phyloP scores from a whole-genome alignment of 1,284 basidiomycete genomes.

The Anthracocystis panici-leucophaei region DNA sequence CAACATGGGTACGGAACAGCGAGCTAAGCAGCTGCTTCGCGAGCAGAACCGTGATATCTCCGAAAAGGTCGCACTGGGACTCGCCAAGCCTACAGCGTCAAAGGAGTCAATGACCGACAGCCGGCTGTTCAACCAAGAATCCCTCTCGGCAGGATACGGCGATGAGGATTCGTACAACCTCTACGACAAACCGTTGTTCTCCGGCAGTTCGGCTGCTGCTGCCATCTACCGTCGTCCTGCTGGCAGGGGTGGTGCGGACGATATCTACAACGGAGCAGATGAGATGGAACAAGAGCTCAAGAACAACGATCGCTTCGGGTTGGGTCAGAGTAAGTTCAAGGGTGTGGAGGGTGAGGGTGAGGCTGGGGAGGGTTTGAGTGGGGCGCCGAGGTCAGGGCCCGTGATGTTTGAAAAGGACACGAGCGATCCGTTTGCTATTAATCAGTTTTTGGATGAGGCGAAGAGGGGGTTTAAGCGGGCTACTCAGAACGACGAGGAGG shows the following conservation, averaged over 20 bases:
- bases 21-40: conserved; percentile 92
- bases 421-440: conserved; percentile 94
- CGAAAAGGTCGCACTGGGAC: conserved; percentile 96
- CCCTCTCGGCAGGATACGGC: conserved; percentile 80
- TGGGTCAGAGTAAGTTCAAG: conserved; percentile 85
- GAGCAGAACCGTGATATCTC: conserved; percentile 98
- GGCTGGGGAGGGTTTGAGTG: too few species aligned
- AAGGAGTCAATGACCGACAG: conserved; percentile 94
- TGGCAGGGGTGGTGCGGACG: conserved; percentile 71
- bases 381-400: conserved; percentile 74
- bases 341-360: conserved; percentile 79
- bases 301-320: conserved; percentile 93
- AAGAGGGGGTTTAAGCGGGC: conserved; percentile 85
- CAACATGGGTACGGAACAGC: conserved; percentile 97
- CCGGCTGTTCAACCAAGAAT: conserved; percentile 95
- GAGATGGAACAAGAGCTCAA: conserved; percentile 88
- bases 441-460: conserved; percentile 96
- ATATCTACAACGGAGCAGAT: conserved; percentile 82
- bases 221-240: conserved; percentile 96
- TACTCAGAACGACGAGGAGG: conserved; percentile 21
- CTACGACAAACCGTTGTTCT: conserved; percentile 95
- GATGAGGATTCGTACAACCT: conserved; percentile 93
- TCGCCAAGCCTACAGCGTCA: conserved; percentile 93
- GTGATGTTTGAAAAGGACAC: conserved; percentile 99
- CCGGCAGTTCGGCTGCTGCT: conserved; percentile 92